A percentile compares a stretch with the other conserved stretches of the same genome.
Conservation (phyloP, 257 asterid genomes). For the Nicotiana noctiflora region DNA sequence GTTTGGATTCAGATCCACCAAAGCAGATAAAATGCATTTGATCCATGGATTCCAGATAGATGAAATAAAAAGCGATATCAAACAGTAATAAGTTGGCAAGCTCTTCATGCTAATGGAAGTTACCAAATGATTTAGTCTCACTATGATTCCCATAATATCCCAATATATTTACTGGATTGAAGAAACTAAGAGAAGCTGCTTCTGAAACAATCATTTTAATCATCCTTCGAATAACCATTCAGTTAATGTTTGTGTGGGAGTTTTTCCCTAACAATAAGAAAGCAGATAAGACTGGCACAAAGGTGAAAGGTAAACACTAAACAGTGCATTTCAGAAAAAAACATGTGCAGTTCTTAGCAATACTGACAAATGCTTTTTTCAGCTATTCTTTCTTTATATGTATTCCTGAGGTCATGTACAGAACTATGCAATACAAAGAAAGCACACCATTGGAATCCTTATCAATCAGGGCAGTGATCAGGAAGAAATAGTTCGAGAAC, state of each 20-base stretch:
- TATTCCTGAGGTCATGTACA: no score
- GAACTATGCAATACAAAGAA: no score
- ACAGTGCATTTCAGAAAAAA: background rate
- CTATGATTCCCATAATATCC: background rate
- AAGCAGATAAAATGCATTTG: background rate
- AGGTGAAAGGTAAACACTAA: background rate
- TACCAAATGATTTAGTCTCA: background rate
- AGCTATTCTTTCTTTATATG: no score
- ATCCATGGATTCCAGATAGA: background rate
- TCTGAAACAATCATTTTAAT: background rate
- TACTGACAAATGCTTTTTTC: no score
- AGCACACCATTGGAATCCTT: no score
- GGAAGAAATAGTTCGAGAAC: no score
- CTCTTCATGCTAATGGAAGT: background rate
- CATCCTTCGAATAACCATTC: slow-evolving; percentile 1
- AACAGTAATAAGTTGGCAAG: background rate
- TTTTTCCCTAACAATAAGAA: background rate
- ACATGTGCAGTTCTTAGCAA: background rate
- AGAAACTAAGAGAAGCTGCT: no score
- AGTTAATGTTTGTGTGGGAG: background rate
- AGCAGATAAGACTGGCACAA: background rate
- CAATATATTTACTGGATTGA: background rate
- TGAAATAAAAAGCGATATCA: background rate
- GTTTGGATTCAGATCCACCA: background rate
- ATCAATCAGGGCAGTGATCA: no score